Base-by-base conservation (phyloP, 1,284 basidiomycete genomes). In the Boletus semigastroideus region DNA sequence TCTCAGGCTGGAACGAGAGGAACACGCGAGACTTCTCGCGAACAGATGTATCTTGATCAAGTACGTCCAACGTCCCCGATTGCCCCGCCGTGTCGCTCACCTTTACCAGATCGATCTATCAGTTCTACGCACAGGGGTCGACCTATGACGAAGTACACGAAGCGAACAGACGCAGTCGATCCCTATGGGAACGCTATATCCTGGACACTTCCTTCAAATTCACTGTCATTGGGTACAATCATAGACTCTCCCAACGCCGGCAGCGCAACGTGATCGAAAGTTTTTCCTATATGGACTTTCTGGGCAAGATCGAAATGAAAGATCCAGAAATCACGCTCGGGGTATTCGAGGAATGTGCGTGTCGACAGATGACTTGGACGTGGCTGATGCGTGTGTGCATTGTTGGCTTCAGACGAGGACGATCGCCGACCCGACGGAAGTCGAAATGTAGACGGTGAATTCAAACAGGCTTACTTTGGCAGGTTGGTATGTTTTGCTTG, bases 281-380 rank as follows among this genome's bases (percentile, higher is more conserved):
- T 58, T 97, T 98, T 68, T 73, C 79, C 1, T 98, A 93, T 69
- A 94, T 98, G 87, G 82, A 74, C 20, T 86, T 96, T 55, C 67
- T 79, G 54, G 95, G 95, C 6, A 82, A 82, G 58, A 93, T 98
- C 59, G 83, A 90, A 53, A 83, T 99, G 79, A 87, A 86, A 57
- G 78, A 78, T 31, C 91, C 97, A 0, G 83, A 94, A 34, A 80
- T 95, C 31, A 81, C 83, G 25, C 76, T 95, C 49, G 82, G 85
- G 5, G 84, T 90, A 36, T 91, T 91, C 56, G 96, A 99, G 75
- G 97, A 99, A 74, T 98, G 94, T 92, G 58, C 56, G 82, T 59
- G 51, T 48, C 33, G 12, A 12, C 20, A 16, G 22, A 40, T 13
- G 5, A 16, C n/a, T 36, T 1, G 27, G 19, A 6, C 13, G 12